These are phyloP conservation scores for Bertia moriformis DNA, from an alignment of 2,329 filamentous ascomycete species.

Conservation along the genomic window DNA sequence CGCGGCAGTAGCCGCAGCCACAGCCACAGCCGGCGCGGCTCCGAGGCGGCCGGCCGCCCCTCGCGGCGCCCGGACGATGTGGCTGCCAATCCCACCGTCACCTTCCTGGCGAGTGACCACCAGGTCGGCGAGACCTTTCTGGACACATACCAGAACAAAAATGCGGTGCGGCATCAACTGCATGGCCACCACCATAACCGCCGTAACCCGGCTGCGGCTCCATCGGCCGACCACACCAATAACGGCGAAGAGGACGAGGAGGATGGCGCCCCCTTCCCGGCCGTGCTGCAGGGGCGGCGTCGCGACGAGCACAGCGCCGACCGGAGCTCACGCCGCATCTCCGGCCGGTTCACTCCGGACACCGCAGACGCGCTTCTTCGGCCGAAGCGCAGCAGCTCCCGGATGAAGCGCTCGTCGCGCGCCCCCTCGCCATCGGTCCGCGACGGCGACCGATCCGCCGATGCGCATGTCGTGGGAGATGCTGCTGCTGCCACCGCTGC, in stretches of 20 bases:
- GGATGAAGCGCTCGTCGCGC: conserved; percentile 41
- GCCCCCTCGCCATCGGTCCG: conserved; percentile 10
- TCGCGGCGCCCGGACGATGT: background rate
- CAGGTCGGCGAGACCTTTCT: background rate
- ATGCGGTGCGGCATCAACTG: too few relatives aligned
- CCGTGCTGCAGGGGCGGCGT: conserved; percentile 45
- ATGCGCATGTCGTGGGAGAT: conserved; percentile 7
- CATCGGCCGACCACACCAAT: conserved; percentile 9
- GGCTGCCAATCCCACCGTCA: background rate
- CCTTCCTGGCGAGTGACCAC: background rate
- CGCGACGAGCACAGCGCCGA: conserved; percentile 33
- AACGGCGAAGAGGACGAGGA: conserved; percentile 24
- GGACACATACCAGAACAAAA: background rate
- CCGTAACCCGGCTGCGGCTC: conserved; percentile 11
- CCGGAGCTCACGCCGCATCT: conserved; percentile 25
- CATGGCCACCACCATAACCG: conserved; percentile 2
- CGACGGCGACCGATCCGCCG: too few relatives aligned
- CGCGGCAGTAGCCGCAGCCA: too few relatives aligned
- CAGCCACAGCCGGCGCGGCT: too few relatives aligned
- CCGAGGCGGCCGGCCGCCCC: background rate
- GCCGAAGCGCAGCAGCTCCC: conserved; percentile 39
- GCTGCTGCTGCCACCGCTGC: conserved; percentile 8
- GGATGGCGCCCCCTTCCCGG: conserved; percentile 57
- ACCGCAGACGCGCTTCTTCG: conserved; percentile 23
- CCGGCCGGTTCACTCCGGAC: conserved; percentile 33